Evolutionary conservation across 2,329 filamentous ascomycete species (phyloP).

Genomic region (Cladophialophora psammophila): DNA sequence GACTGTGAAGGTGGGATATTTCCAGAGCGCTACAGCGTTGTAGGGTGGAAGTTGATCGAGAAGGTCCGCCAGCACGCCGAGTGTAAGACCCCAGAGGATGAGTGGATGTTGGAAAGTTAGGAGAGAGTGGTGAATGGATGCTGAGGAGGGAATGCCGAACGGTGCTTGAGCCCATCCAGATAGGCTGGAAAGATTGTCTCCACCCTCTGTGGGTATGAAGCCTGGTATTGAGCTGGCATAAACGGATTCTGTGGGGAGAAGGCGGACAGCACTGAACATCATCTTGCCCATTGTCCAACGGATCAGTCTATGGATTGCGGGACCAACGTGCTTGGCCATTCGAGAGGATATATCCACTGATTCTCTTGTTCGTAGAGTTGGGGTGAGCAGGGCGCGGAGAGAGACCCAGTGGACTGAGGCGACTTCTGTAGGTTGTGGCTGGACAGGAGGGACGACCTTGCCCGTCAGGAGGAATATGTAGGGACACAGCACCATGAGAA

Average conservation of each 20-base stretch:
- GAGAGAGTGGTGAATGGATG: conserved; percentile 29
- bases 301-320: conserved; percentile 62
- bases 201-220: conserved; percentile 53
- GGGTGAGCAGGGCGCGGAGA: conserved; percentile 66
- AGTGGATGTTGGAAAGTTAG: conserved; percentile 55
- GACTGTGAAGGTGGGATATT: conserved; percentile 72
- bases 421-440: conserved; percentile 72
- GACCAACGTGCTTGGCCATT: conserved; percentile 63
- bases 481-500: conserved; percentile 73
- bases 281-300: conserved; percentile 68
- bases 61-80: conserved; percentile 72
- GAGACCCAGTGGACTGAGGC: conserved; percentile 75
- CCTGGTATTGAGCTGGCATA: conserved; percentile 63
- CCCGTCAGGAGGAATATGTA: conserved; percentile 70
- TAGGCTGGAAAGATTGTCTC: conserved; percentile 38
- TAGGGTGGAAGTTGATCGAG: conserved; percentile 71
- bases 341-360: conserved; percentile 70
- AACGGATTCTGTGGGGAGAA: conserved; percentile 68
- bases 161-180: conserved; percentile 36
- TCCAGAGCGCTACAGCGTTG: conserved; percentile 68
- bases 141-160: conserved; percentile 36
- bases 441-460: conserved; percentile 62
- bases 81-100: conserved; percentile 72
- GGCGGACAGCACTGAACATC: conserved; percentile 70
- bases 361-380: conserved; percentile 66